Conservation (phyloP, 768 basidiomycete species). For the Russula lepida region DNA sequence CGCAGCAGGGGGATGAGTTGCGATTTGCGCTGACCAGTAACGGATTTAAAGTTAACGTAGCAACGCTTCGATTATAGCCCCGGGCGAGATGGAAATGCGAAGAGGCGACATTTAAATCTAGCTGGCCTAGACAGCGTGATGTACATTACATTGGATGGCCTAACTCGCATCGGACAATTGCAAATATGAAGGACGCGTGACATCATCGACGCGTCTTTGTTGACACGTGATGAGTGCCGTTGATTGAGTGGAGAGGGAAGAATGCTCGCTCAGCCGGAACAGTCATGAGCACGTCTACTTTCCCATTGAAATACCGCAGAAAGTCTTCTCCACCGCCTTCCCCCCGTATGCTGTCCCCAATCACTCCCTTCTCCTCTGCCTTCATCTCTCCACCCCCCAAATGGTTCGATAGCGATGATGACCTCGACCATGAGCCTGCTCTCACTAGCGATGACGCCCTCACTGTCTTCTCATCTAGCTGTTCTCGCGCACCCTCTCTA, state of each 20-base stretch:
- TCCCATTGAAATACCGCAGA: constrained; percentile 15
- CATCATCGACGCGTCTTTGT: constrained; percentile 2
- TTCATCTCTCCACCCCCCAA: constrained; percentile 4
- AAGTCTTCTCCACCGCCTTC: constrained; percentile 9
- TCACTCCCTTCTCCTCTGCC: not conserved
- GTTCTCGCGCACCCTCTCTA: constrained; percentile 17
- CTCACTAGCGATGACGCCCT: constrained; percentile 20
- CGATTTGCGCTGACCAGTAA: not conserved
- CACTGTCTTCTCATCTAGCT: constrained; percentile 8
- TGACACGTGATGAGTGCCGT: not conserved
- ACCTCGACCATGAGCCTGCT: constrained; percentile 18
- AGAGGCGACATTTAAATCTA: not conserved
- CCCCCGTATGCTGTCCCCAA: constrained; percentile 5
- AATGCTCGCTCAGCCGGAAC: not conserved
- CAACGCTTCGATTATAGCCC: not conserved
- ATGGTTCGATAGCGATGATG: constrained; percentile 19
- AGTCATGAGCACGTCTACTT: not conserved
- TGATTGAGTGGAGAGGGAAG: not conserved
- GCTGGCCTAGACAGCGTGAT: not conserved
- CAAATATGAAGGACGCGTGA: no score
- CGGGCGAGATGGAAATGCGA: not conserved
- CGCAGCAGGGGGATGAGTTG: not conserved
- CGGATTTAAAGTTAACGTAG: not conserved
- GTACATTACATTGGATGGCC: no score
- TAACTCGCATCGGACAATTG: no score